Evolutionary conservation across 1,284 basidiomycete species (phyloP), one percentile per base, ranked within the genome.

Genomic region (Volvariella surrecta): DNA sequence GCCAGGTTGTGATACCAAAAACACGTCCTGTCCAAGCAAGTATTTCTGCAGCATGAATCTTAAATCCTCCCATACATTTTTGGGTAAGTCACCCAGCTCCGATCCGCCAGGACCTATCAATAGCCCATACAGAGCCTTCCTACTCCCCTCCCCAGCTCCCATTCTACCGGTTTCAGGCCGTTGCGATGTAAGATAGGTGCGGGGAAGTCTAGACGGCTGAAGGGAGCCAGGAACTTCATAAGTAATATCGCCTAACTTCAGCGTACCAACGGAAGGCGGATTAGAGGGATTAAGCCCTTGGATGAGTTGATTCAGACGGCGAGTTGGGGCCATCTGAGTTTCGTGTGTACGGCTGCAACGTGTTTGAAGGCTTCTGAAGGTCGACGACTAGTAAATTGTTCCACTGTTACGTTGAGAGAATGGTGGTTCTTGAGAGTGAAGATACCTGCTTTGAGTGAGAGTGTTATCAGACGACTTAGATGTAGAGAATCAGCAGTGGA

Each of bases 21-120:
- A 82, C 3, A 79, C 61, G 55, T 82, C 79, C 54, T 82, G 79
- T 2, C 76, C 78, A 1, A 82, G 65, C n/a, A 81, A 54, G 56
- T 74, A 76, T 55, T 82, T 82, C 62, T 82, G 77, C 50, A 82
- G 55, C 60, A 82, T 66, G 49, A 79, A 82, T 55, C 78, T 71
- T 31, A 82, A 54, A 50, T 81, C 76, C 43, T 78, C 71, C 37
- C 13, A 68, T 48, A 51, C 24, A 11, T 11, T 28, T 11, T 74
- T 80, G 37, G 75, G 63, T 0, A 67, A 54, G 48, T 81, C 70
- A 32, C 63, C 50, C 7, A 70, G 51, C 48, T 80, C 74, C 43
- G 18, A 35, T 4, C 34, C n/a, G 13, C 34, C n/a, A 35, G 15
- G 34, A 4, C n/a, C 34, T 6, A 9, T 31, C 30, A 35, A 15